phyloP scores from a whole-genome alignment of 148 eudicot genomes.

The Cornus florida region DNA sequence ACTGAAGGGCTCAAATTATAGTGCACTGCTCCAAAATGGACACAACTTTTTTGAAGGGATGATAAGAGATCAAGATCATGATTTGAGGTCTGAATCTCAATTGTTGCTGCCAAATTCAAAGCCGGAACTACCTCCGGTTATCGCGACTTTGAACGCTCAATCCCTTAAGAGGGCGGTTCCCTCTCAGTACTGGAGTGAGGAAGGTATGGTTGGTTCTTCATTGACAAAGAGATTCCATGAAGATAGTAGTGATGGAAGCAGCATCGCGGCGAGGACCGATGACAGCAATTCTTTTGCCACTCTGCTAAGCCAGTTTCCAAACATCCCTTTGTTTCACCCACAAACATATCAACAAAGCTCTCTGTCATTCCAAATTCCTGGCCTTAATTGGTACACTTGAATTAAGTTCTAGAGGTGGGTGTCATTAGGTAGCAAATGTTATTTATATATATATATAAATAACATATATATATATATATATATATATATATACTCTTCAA shows the following conservation, averaged over 20 bases:
- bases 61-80: conserved; percentile 11
- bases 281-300: conserved; percentile 21
- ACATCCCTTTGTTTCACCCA: conserved; percentile 22
- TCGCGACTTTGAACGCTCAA: not conserved
- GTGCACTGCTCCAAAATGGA: conserved; percentile 34
- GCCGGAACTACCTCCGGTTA: not conserved
- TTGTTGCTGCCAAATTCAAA: not conserved
- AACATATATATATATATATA: not conserved
- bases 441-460: not conserved
- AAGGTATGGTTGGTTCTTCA: no score
- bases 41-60: conserved; percentile 41
- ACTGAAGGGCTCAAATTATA: conserved; percentile 11
- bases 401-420: no score
- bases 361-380: conserved; percentile 23
- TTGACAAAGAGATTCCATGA: conserved; percentile 12
- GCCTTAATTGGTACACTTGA: conserved; percentile 49
- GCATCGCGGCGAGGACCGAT: not conserved
- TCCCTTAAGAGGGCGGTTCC: conserved; percentile 24
- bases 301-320: conserved; percentile 34
- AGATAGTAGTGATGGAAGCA: not conserved
- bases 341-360: conserved; percentile 29
- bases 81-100: not conserved
- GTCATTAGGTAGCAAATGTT: not conserved
- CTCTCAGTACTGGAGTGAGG: conserved; percentile 26
- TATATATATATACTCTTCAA: not conserved